Base-by-base conservation (phyloP, 2,329 filamentous ascomycete species). In the Arthroderma sp. region DNA sequence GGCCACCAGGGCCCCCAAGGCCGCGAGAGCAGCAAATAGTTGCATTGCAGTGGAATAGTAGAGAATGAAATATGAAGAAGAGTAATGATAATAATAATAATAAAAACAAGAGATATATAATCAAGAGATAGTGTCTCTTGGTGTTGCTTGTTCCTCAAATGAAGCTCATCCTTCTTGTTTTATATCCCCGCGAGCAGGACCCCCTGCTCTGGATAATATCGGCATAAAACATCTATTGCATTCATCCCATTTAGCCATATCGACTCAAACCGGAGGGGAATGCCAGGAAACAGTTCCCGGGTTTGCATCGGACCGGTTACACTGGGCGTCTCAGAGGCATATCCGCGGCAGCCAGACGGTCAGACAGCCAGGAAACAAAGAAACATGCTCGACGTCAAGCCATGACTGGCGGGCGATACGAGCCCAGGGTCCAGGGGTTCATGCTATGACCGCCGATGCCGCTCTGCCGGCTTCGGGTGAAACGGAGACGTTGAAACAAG, bases 401-500 rank as follows among this genome's bases (percentile, higher is more conserved):
- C 21, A 15, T 49, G 43, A 13, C n/a, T 21, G 19, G n/a, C 5
- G 19, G 9, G 19, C 19, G 8, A 23, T 47, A 41, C 38, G 6
- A 15, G 35, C 35, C 35, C 3, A 37, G 9, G 35, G 35, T 41
- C 38, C n/a, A n/a, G 4, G 38, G 38, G 41, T 44, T 9, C 19
- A 15, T 44, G 41, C 41, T 23, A 4, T 44, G 41, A 25, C 41
- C 41, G 21, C 28, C 28, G 8, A 19, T 3, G 8, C 41, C 41
- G 41, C 21, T 25, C 13, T 44, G 21, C 19, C 19, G 25, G 2
- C 4, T n/a, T 8, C 25, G 44, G 44, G 25, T 9, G 44, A 51
- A 33, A n/a, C 25, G 25, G 44, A 25, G 23, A 51, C 23, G 44
- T 51, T 51, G 44, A 51, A 51, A 51, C 44, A 51, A 51, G 44